Base-by-base conservation (phyloP, 2,329 filamentous ascomycete genomes). In the Neocatenulostroma microsporum region DNA sequence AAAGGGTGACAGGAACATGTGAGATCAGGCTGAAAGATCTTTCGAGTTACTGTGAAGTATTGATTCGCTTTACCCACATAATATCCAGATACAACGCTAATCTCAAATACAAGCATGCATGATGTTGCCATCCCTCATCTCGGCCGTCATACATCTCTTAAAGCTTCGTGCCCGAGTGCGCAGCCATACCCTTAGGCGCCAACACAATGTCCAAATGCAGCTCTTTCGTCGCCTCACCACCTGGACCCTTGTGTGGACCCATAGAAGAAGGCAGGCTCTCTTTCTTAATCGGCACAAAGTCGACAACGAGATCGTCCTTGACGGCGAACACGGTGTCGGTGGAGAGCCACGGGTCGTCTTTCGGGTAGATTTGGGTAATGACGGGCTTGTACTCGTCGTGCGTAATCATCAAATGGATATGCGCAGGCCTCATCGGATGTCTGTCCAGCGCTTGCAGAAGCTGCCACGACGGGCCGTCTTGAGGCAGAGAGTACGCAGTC, bases 311-410 rank as follows among this genome's bases (percentile, higher is more conserved):
- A 11, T 67, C 69, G 40, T 78, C 72, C 54, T 77, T 77, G 32
- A 76, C 73, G 0, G 74, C 73, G 46, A 77, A 77, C 0, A 76
- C 73, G 0, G 70, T 66, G 46, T 78, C 74, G 39, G 76, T 66
- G 13, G 64, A 62, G 28, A 84, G 64, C 48, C 83, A 78, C 44
- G 73, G 68, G 58, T 42, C 78, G 76, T 43, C 74, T 68, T 39
- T 69, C 65, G 86, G 82, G 55, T 86, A 89, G 37, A 91, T 78
- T 58, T 91, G 84, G 1, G 83, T 86, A 0, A 80, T 82, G 31
- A 93, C 70, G 0, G 79, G 68, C 51, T 77, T 81, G 64, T 80
- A 78, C 6, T 72, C 73, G 72, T 67, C 10, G 69, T 66, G 19
- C 14, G 69, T 67, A 15, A 69, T 17, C 5, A 45, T 45, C 37